Evolutionary conservation across 1,284 basidiomycete genomes (phyloP).

Genomic region (Austroboletus sp.): DNA sequence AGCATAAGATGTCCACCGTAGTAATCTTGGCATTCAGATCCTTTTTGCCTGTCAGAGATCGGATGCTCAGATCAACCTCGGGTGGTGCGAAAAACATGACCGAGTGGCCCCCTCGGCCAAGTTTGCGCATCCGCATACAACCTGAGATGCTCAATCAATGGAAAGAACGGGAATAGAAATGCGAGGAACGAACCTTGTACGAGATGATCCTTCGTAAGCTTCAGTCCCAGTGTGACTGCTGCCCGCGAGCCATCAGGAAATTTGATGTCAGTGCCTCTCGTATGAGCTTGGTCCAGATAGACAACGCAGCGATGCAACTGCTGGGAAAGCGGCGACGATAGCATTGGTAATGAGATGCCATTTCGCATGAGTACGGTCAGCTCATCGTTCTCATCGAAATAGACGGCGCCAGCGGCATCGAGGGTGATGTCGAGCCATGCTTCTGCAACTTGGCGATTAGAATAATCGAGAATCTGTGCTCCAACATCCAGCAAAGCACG

Average conservation of each 20-base stretch:
- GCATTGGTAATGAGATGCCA: slow-evolving; percentile 20
- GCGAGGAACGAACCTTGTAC: not conserved
- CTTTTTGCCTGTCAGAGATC: slow-evolving; percentile 17
- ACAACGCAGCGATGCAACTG: slow-evolving; percentile 35
- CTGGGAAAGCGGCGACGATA: not conserved
- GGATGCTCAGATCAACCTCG: slow-evolving; percentile 40
- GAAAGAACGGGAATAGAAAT: not conserved
- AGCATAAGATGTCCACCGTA: slow-evolving; percentile 36
- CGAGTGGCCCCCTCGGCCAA: slow-evolving; percentile 40
- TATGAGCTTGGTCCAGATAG: slow-evolving; percentile 51
- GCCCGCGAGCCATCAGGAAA: slow-evolving; percentile 28
- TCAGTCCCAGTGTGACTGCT: slow-evolving; percentile 21
- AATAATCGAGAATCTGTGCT: not conserved
- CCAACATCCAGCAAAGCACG: too few relatives aligned
- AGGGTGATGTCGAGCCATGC: not conserved
- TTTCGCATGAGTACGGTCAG: slow-evolving; percentile 37
- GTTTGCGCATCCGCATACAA: slow-evolving; percentile 44
- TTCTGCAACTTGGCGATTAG: not conserved
- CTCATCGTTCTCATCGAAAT: slow-evolving; percentile 40
- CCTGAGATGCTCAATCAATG: slow-evolving; percentile 20
- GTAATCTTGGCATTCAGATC: slow-evolving; percentile 11
- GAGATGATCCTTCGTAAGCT: slow-evolving; percentile 12
- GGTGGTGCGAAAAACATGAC: slow-evolving; percentile 43
- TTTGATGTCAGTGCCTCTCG: slow-evolving; percentile 48
- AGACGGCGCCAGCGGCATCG: slow-evolving; percentile 39